Evolutionary conservation across 306 rosid species (phyloP), one percentile per base, ranked within the genome.

Genomic region (Pterocarpus macrocarpus): DNA sequence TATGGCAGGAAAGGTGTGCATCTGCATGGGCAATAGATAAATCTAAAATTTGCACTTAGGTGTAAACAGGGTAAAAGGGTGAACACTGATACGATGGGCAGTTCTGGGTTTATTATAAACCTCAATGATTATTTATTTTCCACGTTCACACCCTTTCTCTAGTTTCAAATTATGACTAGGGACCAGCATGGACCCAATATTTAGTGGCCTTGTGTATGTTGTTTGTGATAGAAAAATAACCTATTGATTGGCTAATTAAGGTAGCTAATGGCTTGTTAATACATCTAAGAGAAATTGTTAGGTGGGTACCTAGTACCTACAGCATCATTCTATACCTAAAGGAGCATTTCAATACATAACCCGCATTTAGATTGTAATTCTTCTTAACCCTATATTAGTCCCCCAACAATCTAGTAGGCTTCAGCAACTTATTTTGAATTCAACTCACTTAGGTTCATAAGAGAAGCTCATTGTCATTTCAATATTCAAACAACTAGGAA

Each of bases 151-250:
- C 81, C 50, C 11, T 35, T 64, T 77, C 8, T 35, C 64, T 17
- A 2, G 39, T 34, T 35, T 12, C 30, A 64, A 16, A 64, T 64
- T 33, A 17, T 47, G 30, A 34, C 28, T 3, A 33, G 43, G 56
- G 56, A 75, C 3, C 34, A 75, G 22, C 56, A 15, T 59, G 79
- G 43, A 61, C 79, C 53, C 49, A 39, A 41, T 14, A 10, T 34
- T 38, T 38, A 38, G 78, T 73, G 67, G 77, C 64, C 63, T 55
- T 47, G 65, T 58, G 17, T 32, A 0, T 57, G 55, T 73, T 38
- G 16, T 53, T 55, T 9, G 55, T 59, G 28, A 55, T 71, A 35
- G 64, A 55, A 33, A 72, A 55, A 55, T 35, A 55, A 35, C 56
- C 6, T 43, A 43, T 43, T 43, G 9, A 43, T 49, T 49, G 73